Evolutionary conservation across 371 early-diverging fungal genomes (phyloP), one percentile per base, ranked within the genome.

Genomic region (Smittium culicis): DNA sequence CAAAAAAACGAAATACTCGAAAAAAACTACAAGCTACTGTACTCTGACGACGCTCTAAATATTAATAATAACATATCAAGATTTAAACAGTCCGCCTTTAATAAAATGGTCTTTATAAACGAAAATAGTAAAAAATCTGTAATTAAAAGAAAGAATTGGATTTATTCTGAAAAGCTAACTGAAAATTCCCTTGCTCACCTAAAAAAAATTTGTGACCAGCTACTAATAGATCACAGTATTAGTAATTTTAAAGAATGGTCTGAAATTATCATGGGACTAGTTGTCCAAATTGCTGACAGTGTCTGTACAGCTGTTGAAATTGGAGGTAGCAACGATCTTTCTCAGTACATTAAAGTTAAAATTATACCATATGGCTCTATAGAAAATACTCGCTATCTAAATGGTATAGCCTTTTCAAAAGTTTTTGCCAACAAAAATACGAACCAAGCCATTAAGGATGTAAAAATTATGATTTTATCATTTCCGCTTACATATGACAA

Each of bases 281-380:
- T 88, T 25, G 71, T 87, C 33, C 81, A 80, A 59, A 83, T 87
- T 0, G 82, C 86, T 16, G 82, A 82, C 31, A 80, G 81, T 64
- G 81, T 92, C 5, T 80, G 82, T 29, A 86, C 88, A 0, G 82
- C 87, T 69, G 81, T 88, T 27, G 72, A 79, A 0, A 78, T 76
- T n/a, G 87, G 89, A 32, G 92, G 92, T 68, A 80, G 80, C 57
- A 91, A 92, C 69, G 93, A 94, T 68, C 82, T 92, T 64, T 82
- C 90, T n/a, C 85, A 88, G 31, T 91, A 88, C 67, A 87, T 96
- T 66, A 93, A 93, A 71, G 86, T 96, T 73, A 96, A 96, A 72
- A 86, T 86, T 69, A 87, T 96, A 29, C 88, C 94, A 0, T 94
- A 94, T 14, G 94, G 92, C 1, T 56, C 71, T 30, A 89, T 91